A percentile compares a stretch with the other conserved stretches of the same genome.
Evolutionary conservation across 2,329 filamentous ascomycete genomes (phyloP).

Genomic region (Aureobasidium subglaciale): DNA sequence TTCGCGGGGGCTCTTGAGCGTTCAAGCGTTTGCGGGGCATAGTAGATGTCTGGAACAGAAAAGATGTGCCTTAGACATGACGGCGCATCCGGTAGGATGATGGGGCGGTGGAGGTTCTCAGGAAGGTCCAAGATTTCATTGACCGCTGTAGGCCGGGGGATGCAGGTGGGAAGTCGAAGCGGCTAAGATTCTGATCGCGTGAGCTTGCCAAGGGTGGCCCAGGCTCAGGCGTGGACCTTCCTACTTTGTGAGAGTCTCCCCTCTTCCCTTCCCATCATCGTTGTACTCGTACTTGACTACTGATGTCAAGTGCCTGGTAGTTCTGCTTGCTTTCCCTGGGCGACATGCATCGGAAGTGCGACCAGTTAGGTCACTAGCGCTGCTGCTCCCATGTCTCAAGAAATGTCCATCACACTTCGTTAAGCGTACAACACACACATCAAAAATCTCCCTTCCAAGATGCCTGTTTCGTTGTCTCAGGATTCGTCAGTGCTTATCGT

Average conservation of each 20-base stretch:
- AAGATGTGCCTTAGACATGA: conserved; percentile 1
- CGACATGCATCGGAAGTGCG: too few relatives aligned
- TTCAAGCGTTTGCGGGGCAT: conserved; percentile 20
- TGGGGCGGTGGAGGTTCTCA: not conserved
- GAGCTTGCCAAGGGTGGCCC: not conserved
- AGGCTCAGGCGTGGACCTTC: conserved; percentile 3
- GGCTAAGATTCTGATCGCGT: not conserved
- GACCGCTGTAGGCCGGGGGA: not conserved
- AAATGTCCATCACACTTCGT: too few relatives aligned
- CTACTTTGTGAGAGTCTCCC: not conserved
- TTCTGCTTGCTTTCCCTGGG: too few relatives aligned
- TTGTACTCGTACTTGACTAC: too few relatives aligned
- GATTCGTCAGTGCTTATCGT: conserved; percentile 34
- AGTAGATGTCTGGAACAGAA: not conserved
- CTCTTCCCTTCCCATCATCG: not conserved
- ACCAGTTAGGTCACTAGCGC: too few relatives aligned
- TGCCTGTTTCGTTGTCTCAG: not conserved
- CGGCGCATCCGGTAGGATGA: not conserved
- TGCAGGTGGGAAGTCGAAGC: not conserved
- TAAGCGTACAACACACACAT: not conserved
- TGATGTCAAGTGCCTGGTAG: too few relatives aligned
- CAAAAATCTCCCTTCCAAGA: not conserved
- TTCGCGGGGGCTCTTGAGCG: conserved; percentile 16
- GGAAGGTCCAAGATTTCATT: conserved; percentile 14
- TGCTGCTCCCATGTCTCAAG: too few relatives aligned